Base-by-base conservation (phyloP, 192 early-diverging fungal species). In the Coemansia sp. region DNA sequence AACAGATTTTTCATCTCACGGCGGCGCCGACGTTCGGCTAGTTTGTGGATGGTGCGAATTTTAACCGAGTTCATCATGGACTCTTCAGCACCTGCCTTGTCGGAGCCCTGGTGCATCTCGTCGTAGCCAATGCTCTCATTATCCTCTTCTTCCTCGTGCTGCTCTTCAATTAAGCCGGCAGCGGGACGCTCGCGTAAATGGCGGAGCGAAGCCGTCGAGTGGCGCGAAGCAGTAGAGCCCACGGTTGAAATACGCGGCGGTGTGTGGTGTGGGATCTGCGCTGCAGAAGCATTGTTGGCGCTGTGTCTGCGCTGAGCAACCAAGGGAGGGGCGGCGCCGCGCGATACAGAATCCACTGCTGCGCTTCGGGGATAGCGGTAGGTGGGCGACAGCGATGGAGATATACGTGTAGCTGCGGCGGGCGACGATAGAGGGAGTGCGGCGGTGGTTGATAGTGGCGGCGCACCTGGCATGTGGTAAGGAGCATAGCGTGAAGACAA, bases 1-100 rank as follows among this genome's bases (percentile, higher is more conserved):
- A 93, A 93, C 20, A 93, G 74, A 37, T 90, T 87, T 59, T 93
- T 93, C 88, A 93, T 93, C 57, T 93, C 92, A 58, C 85, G 90
- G 36, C 92, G 84, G 14, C 92, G 82, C 51, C 91, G 90, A 44
- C 92, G 73, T 53, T 93, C 92, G 10, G 92, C 92, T 36, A 93
- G 64, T 60, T 93, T 93, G 68, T 93, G 92, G 50, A 83, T 85
- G n/a, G 92, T 82, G 36, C 90, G 76, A 28, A 93, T 71, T 60
- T 93, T 89, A 21, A 89, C 88, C 6, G 84, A 71, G 23, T 60
- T 64, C 74, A 77, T 70, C 32, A 58, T 39, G 6, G 45, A 38
- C n/a, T 55, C 63, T 16, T 50, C 62, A 0, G 53, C 41, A 47
- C 50, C 47, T 14, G 44, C 44, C 11, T 66, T 44, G 43, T 53